These are phyloP conservation scores for Phaffia tasmanica DNA, from an alignment of 768 basidiomycete species.

Conservation along the genomic window DNA sequence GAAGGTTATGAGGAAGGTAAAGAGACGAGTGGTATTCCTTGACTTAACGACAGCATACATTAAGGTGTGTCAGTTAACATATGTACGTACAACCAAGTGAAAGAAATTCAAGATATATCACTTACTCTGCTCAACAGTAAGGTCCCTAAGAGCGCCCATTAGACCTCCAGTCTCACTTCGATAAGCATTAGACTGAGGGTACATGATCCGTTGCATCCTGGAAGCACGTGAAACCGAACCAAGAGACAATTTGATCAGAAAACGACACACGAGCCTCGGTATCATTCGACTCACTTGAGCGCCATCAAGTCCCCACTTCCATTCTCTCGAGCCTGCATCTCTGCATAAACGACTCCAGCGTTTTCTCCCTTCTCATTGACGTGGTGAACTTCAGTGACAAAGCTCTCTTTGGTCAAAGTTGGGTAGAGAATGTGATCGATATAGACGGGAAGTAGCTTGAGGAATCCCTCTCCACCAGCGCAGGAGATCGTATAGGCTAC, in stretches of 20 bases:
- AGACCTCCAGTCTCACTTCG: conserved; percentile 94
- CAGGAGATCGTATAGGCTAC: conserved; percentile 94
- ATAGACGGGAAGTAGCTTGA: conserved; percentile 57
- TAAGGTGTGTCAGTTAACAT: background rate
- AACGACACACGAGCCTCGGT: background rate
- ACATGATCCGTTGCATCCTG: conserved; percentile 68
- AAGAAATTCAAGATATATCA: conserved; percentile 1
- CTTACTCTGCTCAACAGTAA: conserved; percentile 79
- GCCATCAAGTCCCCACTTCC: conserved; percentile 84
- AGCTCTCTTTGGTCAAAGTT: conserved; percentile 78
- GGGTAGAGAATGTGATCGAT: conserved; percentile 95
- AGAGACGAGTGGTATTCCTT: conserved; percentile 75
- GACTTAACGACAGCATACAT: conserved; percentile 45
- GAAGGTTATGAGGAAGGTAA: conserved; percentile 86
- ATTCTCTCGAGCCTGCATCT: conserved; percentile 95
- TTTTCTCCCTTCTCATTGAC: conserved; percentile 81
- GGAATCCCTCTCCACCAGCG: conserved; percentile 75
- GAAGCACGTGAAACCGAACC: conserved; percentile 8
- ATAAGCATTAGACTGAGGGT: conserved; percentile 73
- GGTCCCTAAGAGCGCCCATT: conserved; percentile 75
- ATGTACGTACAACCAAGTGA: background rate
- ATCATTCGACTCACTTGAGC: conserved; percentile 48
- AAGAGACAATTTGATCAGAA: conserved; percentile 9
- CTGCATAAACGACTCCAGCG: conserved; percentile 81
- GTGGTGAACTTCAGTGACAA: conserved; percentile 65